Base-by-base conservation (phyloP, 2,329 filamentous ascomycete species). In the Corynespora cassiicola region DNA sequence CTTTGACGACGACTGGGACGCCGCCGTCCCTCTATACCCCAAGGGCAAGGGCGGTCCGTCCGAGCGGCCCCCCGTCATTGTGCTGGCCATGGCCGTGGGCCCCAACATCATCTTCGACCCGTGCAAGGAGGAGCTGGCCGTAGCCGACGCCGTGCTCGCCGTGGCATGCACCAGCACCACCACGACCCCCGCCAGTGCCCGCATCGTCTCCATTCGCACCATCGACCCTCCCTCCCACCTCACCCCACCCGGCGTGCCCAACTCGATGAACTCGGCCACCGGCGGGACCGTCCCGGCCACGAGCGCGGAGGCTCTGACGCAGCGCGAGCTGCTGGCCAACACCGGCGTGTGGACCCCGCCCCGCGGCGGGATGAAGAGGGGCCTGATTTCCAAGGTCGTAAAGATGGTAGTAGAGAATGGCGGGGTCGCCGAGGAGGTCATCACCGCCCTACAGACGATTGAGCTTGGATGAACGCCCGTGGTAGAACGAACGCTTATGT, bases 1-100 rank as follows among this genome's bases (percentile, higher is more conserved):
- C 64, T 99, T 99, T 71, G 87, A 96, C 73, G 94, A 99, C 71
- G 94, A 99, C 73, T 99, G 94, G 94, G 89, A 87, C 50, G 87
- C 87, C 11, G 85, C 90, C 1, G 78, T 82, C 12, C 85, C 84
- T 40, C 75, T 99, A 19, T 99, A 95, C 72, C 80, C 84, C 1
- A 78, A 77, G 42, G 31, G 31, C 22, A 31, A 33, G 4, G 40
- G 34, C 10, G 41, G 45, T n/a, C 43, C 36, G 19, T 34, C 45
- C 26, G 47, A 75, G 20, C 81, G 85, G 31, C 94, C 94, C 4
- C 90, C 94, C 0, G 81, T 99, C 39, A 96, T 92, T 3, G 79
- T 99, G 14, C 85, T 99, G 8, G 90, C 97, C 39, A 87, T 95
- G 68, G 83, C 87, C 3, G 86, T 96, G 1, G 88, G 87, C 41